Percentiles rank a stretch among this genome's conserved stretches.
Conservation (phyloP, 768 basidiomycete species). For the Termitomyces sp. region DNA sequence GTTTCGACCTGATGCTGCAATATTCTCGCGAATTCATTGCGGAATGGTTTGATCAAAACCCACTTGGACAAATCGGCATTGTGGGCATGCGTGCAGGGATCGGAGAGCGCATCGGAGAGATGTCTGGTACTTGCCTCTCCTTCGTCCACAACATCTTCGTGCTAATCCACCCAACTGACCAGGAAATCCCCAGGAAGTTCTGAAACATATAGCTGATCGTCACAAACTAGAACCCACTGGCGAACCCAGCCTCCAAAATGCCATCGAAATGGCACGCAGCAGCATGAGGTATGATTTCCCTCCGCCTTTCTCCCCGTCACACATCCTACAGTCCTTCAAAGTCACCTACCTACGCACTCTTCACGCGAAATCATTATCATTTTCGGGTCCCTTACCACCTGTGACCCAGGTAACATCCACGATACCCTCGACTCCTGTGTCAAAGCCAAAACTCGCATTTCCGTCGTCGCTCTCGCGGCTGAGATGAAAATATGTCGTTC, state of each 20-base stretch:
- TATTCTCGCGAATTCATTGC: slow-evolving; percentile 87
- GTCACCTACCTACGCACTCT: slow-evolving; percentile 96
- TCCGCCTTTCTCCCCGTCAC: not conserved
- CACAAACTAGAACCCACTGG: slow-evolving; percentile 86
- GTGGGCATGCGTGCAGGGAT: slow-evolving; percentile 90
- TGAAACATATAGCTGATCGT: slow-evolving; percentile 78
- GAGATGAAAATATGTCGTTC: slow-evolving; percentile 98
- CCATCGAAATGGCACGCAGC: slow-evolving; percentile 92
- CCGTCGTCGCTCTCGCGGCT: slow-evolving; percentile 89
- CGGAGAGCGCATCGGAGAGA: slow-evolving; percentile 85
- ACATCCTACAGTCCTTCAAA: slow-evolving; percentile 23
- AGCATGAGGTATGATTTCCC: slow-evolving; percentile 72
- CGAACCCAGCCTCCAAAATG: slow-evolving; percentile 94
- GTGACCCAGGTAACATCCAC: slow-evolving; percentile 95
- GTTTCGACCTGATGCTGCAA: slow-evolving; percentile 87
- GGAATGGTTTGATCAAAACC: slow-evolving; percentile 99
- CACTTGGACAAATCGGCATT: slow-evolving; percentile 92
- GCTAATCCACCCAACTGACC: slow-evolving; percentile 4
- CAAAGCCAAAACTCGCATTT: slow-evolving; percentile 82
- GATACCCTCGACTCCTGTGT: slow-evolving; percentile 86
- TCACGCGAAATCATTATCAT: slow-evolving; percentile 93
- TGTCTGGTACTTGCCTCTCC: slow-evolving; percentile 65
- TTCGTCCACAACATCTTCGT: not conserved
- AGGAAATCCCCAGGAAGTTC: slow-evolving; percentile 97
- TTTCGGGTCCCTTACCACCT: slow-evolving; percentile 93